These are phyloP conservation scores for Begonia peltatifolia DNA, from an alignment of 306 rosid genomes.

Conservation along the genomic window DNA sequence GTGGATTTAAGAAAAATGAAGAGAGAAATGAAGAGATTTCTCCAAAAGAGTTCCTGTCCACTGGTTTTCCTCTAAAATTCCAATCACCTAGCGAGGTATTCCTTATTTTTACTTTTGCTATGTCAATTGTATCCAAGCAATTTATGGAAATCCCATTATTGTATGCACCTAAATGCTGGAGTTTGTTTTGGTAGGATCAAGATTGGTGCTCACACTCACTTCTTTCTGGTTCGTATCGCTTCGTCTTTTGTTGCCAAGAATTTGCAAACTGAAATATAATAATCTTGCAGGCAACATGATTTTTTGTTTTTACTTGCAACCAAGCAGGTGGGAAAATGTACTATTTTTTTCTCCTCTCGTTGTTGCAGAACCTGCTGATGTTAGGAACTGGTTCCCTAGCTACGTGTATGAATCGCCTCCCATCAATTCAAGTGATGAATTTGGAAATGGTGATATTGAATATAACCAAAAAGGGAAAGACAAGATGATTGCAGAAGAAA, in stretches of 20 bases:
- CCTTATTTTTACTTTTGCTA: not conserved
- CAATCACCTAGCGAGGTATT: constrained; percentile 24
- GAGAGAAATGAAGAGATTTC: constrained; percentile 14
- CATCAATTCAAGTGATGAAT: constrained; percentile 17
- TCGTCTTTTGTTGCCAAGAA: not conserved
- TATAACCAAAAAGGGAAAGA: constrained; percentile 16
- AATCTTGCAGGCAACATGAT: not conserved
- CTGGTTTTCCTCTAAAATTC: constrained; percentile 8
- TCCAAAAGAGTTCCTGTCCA: constrained; percentile 11
- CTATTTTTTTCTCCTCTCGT: not conserved
- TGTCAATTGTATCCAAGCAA: not conserved
- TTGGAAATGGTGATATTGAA: constrained; percentile 12
- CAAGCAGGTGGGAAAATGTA: not conserved
- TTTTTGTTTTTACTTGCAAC: not conserved
- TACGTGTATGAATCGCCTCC: constrained; percentile 52
- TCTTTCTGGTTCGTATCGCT: constrained; percentile 42
- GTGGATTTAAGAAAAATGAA: constrained; percentile 7
- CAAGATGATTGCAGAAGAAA: constrained; percentile 11
- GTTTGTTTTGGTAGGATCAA: constrained; percentile 17
- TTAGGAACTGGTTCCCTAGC: constrained; percentile 69
- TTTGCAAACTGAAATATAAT: not conserved
- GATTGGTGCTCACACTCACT: constrained; percentile 25
- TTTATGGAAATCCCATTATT: not conserved
- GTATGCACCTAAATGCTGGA: not conserved
- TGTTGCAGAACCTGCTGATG: constrained; percentile 49